Percentiles rank a stretch among this genome's conserved stretches.
phyloP scores from a whole-genome alignment of 371 early-diverging fungal species.

The Mucor racemosus region DNA sequence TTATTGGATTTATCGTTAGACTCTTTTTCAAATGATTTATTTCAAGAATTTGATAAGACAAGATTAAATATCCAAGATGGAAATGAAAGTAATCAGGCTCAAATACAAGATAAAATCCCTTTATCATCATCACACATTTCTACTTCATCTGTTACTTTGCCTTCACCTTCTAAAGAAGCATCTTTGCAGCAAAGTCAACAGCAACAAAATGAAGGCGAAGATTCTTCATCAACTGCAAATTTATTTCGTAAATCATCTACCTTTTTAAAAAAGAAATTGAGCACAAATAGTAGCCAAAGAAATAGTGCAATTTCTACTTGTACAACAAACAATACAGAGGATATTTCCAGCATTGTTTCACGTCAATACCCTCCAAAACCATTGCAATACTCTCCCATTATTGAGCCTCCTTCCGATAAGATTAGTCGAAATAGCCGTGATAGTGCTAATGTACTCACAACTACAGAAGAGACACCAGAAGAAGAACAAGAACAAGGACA shows the following conservation, averaged over 20 bases:
- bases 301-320: slow-evolving; percentile 11
- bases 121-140: not conserved
- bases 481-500: not conserved
- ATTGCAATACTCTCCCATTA: slow-evolving; percentile 36
- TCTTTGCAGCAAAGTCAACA: not conserved
- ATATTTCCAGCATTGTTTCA: slow-evolving; percentile 17
- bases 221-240: slow-evolving; percentile 5
- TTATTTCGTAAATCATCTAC: slow-evolving; percentile 21
- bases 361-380: slow-evolving; percentile 44
- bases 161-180: not conserved
- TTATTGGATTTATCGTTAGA: slow-evolving; percentile 25
- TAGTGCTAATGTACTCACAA: not conserved
- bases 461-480: not conserved
- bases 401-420: slow-evolving; percentile 28
- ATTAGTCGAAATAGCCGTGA: not conserved
- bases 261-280: slow-evolving; percentile 15
- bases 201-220: not conserved
- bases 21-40: slow-evolving; percentile 36
- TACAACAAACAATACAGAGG: slow-evolving; percentile 17
- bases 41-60: slow-evolving; percentile 36
- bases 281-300: slow-evolving; percentile 5
- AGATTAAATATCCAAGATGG: not conserved
- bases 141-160: slow-evolving; percentile 15
- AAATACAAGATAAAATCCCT: not conserved
- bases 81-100: not conserved